Evolutionary conservation across 2,329 filamentous ascomycete species (phyloP).

Genomic region (Arthrobotrys entomopaga): DNA sequence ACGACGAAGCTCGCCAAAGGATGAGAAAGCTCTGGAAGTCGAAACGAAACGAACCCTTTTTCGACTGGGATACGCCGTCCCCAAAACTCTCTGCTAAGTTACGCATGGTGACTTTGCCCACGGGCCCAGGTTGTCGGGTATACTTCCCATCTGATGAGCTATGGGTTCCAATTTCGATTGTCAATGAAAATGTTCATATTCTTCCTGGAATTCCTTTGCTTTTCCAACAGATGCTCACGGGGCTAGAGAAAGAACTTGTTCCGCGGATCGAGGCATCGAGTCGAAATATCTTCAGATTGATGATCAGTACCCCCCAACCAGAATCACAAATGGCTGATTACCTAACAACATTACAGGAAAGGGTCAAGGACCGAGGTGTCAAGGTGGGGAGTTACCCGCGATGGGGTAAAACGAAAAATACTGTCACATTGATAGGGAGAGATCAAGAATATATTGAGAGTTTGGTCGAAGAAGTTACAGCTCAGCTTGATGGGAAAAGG

Average conservation of each 20-base stretch:
- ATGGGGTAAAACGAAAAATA: conserved; percentile 88
- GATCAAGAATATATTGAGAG: conserved; percentile 81
- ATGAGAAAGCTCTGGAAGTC: conserved; percentile 85
- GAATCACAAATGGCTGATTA: conserved; percentile 88
- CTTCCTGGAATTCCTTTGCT: conserved; percentile 87
- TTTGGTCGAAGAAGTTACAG: conserved; percentile 79
- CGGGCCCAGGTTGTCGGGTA: conserved; percentile 76
- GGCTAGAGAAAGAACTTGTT: conserved; percentile 73
- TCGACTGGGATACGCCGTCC: conserved; percentile 86
- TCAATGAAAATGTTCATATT: conserved; percentile 94
- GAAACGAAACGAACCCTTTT: conserved; percentile 75
- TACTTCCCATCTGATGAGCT: conserved; percentile 81
- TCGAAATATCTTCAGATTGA: conserved; percentile 79
- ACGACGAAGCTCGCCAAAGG: conserved; percentile 78
- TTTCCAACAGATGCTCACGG: conserved; percentile 81
- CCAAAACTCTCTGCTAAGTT: conserved; percentile 81
- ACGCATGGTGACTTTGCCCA: conserved; percentile 89
- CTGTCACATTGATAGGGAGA: conserved; percentile 84
- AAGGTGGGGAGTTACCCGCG: conserved; percentile 96
- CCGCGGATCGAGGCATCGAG: conserved; percentile 76
- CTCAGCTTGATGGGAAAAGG: conserved; percentile 77
- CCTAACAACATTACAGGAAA: conserved; percentile 79
- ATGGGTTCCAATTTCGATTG: conserved; percentile 89
- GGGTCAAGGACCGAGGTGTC: conserved; percentile 78
- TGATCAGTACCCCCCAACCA: conserved; percentile 86